Evolutionary conservation across 306 rosid genomes (phyloP).

Genomic region (Rosa rugosa): DNA sequence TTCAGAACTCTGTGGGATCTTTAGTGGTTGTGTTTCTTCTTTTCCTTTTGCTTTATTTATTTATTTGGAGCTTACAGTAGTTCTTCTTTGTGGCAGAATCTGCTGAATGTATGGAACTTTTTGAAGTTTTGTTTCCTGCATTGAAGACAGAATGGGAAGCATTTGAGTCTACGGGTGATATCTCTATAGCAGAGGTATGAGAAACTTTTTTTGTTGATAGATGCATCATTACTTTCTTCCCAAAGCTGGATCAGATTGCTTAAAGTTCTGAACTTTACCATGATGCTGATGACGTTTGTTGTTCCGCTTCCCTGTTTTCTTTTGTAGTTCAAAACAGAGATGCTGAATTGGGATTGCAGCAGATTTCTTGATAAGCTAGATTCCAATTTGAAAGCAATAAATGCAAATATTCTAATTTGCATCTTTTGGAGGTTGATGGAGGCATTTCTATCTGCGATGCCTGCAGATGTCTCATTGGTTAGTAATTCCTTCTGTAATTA

Average conservation of each 20-base stretch:
- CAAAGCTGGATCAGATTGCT: not conserved
- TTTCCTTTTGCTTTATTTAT: not conserved
- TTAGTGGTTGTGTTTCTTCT: not conserved
- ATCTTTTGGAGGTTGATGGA: constrained; percentile 73
- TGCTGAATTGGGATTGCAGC: constrained; percentile 68
- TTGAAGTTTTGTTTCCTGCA: constrained; percentile 53
- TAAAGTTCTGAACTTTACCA: not conserved
- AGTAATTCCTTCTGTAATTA: constrained; percentile 31
- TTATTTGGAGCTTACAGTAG: constrained; percentile 1
- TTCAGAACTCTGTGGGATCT: not conserved
- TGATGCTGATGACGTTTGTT: not conserved
- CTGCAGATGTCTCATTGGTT: constrained; percentile 55
- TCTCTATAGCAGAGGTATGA: constrained; percentile 57
- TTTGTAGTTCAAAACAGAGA: constrained; percentile 61
- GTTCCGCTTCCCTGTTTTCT: not conserved
- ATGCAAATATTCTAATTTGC: constrained; percentile 56
- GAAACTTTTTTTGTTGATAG: not conserved
- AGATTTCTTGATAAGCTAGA: constrained; percentile 50
- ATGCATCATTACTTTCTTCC: not conserved
- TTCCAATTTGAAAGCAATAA: constrained; percentile 44
- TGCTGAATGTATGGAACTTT: constrained; percentile 40
- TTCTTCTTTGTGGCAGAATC: constrained; percentile 33
- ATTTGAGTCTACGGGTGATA: constrained; percentile 40
- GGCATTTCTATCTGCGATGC: constrained; percentile 40
- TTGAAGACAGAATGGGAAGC: constrained; percentile 77